Conservation (phyloP, 116 monocot genomes). For the Posidonia oceanica region DNA sequence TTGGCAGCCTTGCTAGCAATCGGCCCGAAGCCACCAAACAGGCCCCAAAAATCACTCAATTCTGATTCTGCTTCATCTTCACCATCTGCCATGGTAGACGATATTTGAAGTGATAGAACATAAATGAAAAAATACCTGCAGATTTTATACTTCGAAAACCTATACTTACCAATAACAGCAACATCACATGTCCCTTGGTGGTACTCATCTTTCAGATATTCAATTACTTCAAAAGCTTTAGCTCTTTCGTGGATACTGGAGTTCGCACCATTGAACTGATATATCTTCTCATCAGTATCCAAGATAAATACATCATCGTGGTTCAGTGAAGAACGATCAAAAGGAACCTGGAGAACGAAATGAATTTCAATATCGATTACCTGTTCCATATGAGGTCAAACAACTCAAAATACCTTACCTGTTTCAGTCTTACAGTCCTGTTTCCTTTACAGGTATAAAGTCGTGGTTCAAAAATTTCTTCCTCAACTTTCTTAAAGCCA, state of each 20-base stretch:
- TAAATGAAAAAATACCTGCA: not conserved
- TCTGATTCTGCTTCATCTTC: conserved; percentile 66
- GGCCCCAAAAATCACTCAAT: conserved; percentile 86
- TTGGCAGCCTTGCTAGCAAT: conserved; percentile 42
- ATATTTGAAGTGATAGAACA: not conserved
- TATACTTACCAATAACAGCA: conserved; percentile 78
- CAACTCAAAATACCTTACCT: conserved; percentile 40
- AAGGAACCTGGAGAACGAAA: conserved; percentile 53
- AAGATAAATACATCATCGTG: conserved; percentile 93
- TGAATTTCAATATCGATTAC: not conserved
- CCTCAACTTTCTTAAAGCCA: conserved; percentile 69
- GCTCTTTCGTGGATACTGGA: conserved; percentile 98
- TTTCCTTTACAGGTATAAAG: conserved; percentile 83
- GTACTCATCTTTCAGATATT: conserved; percentile 77
- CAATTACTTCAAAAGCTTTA: conserved; percentile 82
- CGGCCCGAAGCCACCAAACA: conserved; percentile 92
- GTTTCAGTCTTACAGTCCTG: conserved; percentile 69
- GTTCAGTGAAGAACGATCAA: conserved; percentile 74
- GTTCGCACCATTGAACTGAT: conserved; percentile 87
- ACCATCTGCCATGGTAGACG: conserved; percentile 34
- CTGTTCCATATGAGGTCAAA: not conserved
- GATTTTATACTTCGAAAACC: not conserved
- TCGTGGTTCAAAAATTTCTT: conserved; percentile 59
- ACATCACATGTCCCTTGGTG: conserved; percentile 86
- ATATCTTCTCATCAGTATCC: conserved; percentile 80